Evolutionary conservation across 441 rosid genomes (phyloP).

Genomic region (Viola pubescens): DNA sequence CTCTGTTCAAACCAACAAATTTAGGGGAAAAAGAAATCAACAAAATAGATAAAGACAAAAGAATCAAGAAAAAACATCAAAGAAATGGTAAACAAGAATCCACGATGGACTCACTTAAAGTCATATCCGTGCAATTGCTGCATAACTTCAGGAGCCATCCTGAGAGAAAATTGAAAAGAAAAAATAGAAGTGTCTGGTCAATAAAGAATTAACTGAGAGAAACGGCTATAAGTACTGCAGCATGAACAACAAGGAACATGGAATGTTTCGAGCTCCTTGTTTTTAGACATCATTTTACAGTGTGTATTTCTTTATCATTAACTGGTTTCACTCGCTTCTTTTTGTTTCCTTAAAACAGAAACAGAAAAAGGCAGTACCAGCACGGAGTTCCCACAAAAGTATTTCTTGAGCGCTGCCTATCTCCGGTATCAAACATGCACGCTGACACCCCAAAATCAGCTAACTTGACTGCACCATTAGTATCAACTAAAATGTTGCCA

Average conservation of each 20-base stretch:
- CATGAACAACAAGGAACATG: too few species aligned
- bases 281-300: too few species aligned
- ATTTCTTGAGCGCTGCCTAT: constrained; percentile 90
- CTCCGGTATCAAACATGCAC: constrained; percentile 96
- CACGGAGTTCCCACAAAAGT: constrained; percentile 99
- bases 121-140: constrained; percentile 98
- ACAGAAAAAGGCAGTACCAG: constrained; percentile 52
- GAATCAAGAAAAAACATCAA: not conserved
- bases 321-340: too few species aligned
- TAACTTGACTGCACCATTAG: constrained; percentile 72
- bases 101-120: constrained; percentile 63
- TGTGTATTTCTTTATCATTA: too few species aligned
- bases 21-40: constrained; percentile 10
- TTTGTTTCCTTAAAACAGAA: not conserved
- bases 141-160: constrained; percentile 99
- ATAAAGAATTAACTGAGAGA: too few species aligned
- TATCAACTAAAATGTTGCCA: constrained; percentile 79
- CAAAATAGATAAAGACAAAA: constrained; percentile 13
- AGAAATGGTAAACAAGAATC: constrained; percentile 4
- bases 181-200: constrained; percentile 2
- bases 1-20: constrained; percentile 51
- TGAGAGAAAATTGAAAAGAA: constrained; percentile 22
- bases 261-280: too few species aligned
- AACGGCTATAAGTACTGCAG: too few species aligned
- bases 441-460: constrained; percentile 99